A percentile compares a stretch with the other conserved stretches of the same genome.
These are phyloP conservation scores for Pseudoturritis turrita DNA, from an alignment of 345 rosid species.

Conservation along the genomic window DNA sequence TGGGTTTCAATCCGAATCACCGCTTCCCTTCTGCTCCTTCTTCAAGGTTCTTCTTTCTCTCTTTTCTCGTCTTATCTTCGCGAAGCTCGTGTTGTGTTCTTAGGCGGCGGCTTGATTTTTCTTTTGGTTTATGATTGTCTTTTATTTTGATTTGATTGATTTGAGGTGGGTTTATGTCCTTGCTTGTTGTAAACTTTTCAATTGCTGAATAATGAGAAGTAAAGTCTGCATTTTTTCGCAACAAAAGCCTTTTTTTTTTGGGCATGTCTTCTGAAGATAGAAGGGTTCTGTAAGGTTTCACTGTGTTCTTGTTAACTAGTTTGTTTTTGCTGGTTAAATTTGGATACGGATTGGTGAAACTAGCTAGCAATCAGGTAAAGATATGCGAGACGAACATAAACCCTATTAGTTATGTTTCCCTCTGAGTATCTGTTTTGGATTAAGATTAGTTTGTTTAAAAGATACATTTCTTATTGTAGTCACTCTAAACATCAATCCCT, in stretches of 20 bases:
- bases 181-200: background rate
- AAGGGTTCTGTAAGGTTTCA: background rate
- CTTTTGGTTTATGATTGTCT: background rate
- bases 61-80: background rate
- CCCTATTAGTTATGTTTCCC: background rate
- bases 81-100: background rate
- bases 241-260: background rate
- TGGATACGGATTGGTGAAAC: background rate
- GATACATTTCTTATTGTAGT: background rate
- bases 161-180: background rate
- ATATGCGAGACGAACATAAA: background rate
- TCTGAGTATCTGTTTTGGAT: background rate
- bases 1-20: slow-evolving; percentile 56
- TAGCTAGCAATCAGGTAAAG: background rate
- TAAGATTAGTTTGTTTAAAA: background rate
- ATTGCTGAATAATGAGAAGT: background rate
- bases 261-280: background rate
- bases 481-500: background rate
- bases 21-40: slow-evolving; percentile 45
- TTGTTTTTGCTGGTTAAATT: background rate
- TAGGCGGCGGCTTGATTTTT: slow-evolving; percentile 15
- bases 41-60: slow-evolving; percentile 45
- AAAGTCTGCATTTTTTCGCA: background rate
- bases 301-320: background rate
- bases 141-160: background rate